phyloP scores from a whole-genome alignment of 2,329 filamentous ascomycete species.

The Pezicula carpinea region DNA sequence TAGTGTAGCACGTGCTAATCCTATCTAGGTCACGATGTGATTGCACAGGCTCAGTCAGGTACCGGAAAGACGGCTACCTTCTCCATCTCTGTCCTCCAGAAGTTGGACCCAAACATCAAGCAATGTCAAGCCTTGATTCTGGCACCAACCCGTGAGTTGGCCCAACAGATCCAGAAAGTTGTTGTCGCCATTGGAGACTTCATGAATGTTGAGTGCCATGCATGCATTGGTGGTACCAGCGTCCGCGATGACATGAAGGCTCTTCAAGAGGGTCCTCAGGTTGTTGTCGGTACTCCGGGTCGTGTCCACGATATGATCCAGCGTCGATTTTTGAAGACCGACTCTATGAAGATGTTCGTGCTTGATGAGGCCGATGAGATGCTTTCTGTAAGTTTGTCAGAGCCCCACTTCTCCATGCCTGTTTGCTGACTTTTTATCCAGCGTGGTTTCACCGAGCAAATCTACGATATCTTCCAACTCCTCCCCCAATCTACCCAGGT shows the following conservation, averaged over 20 bases:
- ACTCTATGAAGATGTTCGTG: slow-evolving; percentile 99
- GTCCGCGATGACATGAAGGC: slow-evolving; percentile 99
- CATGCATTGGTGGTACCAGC: slow-evolving; percentile 97
- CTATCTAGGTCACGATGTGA: slow-evolving; percentile 83
- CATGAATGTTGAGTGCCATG: slow-evolving; percentile 99
- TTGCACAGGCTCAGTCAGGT: slow-evolving; percentile 98
- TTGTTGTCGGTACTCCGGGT: slow-evolving; percentile 95
- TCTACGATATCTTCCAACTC: slow-evolving; percentile 99
- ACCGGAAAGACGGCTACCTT: slow-evolving; percentile 99
- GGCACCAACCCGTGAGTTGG: slow-evolving; percentile 95
- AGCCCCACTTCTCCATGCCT: background rate
- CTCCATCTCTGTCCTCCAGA: slow-evolving; percentile 98
- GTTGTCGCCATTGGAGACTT: slow-evolving; percentile 98
- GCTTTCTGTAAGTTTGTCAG: slow-evolving; percentile 65
- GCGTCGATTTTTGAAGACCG: slow-evolving; percentile 93
- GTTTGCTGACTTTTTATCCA: slow-evolving; percentile 37
- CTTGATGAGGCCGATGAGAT: slow-evolving; percentile 99
- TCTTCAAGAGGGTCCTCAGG: slow-evolving; percentile 90
- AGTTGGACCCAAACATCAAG: slow-evolving; percentile 94
- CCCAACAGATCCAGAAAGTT: slow-evolving; percentile 99
- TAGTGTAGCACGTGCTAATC: slow-evolving; percentile 14
- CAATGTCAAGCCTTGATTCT: slow-evolving; percentile 97
- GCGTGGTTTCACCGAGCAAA: slow-evolving; percentile 99
- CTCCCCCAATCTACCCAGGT: slow-evolving; percentile 98
- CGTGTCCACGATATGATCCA: slow-evolving; percentile 99